Base-by-base conservation (phyloP, 2,329 filamentous ascomycete genomes). In the Penicillium olsonii region DNA sequence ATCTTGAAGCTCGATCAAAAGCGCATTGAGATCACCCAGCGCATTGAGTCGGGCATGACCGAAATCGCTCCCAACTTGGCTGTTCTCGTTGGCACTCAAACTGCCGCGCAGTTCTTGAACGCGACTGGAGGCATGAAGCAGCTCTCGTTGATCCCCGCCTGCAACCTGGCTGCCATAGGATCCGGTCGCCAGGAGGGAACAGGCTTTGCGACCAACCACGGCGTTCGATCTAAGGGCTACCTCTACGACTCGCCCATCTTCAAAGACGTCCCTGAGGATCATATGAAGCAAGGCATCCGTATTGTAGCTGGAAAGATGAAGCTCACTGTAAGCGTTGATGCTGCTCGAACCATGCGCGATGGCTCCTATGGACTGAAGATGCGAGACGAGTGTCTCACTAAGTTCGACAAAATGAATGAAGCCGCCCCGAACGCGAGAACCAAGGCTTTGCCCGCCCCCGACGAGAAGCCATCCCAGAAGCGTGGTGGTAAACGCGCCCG, bases 1-100 rank as follows among this genome's bases (percentile, higher is more conserved):
- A 87, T 90, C 9, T 79, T 97, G n/a, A 82, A 85, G 31, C 84
- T 99, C 9, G 90, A 97, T 68, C 85, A 81, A 57, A 91, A 92
- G 22, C 96, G 96, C 72, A 87, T 83, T 54, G 88, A 85, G 0
- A 80, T 99, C 46, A 95, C 90, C 2, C 87, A 94, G 67, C 99
- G 96, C 65, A 94, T 99, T 14, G 90, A 96, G 72, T 96, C 92
- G 29, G 88, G 94, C 54, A 97, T 99, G 90, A 94, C 88, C 59
- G 80, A 95, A 27, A 97, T 97, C 67, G 94, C 94, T 4, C 94
- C 94, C 0, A 99, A 99, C 63, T 75, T 97, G 45, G 96, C 94
- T 0, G 86, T 85, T 1, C 82, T 99, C 15, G 88, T 99, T 50
- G 94, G 94, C 15, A 94, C 92, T 0, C 80, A 96, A 15, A 96